Conservation (phyloP, 108 stramenopile genomes). For the Cyclotella sp. region DNA sequence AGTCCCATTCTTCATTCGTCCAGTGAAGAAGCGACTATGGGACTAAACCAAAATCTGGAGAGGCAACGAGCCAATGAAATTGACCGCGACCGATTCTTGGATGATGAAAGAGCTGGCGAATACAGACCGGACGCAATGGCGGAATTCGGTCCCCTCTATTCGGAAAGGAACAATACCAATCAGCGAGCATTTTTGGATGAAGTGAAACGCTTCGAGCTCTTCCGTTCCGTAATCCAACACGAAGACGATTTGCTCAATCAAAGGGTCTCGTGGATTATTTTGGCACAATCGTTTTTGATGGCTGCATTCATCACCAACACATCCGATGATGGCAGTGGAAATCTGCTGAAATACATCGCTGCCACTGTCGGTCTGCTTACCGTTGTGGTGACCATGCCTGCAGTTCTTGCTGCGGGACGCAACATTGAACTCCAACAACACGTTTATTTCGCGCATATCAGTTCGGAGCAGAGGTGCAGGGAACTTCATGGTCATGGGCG, state of each 20-base stretch:
- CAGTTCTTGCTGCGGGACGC: conserved; percentile 46
- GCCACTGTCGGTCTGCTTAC: conserved; percentile 52
- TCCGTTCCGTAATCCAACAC: conserved; percentile 53
- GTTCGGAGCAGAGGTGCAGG: conserved; percentile 37
- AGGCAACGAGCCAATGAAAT: not conserved
- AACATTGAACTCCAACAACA: conserved; percentile 59
- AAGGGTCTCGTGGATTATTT: conserved; percentile 59
- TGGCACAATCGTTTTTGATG: conserved; percentile 62
- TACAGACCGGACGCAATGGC: not conserved
- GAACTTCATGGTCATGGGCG: conserved; percentile 46
- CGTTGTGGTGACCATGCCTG: conserved; percentile 50
- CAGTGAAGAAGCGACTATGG: not conserved
- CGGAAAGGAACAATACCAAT: not conserved
- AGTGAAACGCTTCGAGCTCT: conserved; percentile 57
- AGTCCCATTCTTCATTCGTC: not conserved
- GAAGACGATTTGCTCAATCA: conserved; percentile 62
- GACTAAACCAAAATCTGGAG: not conserved
- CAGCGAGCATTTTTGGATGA: conserved; percentile 22
- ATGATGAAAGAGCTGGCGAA: not conserved
- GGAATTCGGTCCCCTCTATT: not conserved
- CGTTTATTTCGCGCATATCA: conserved; percentile 47
- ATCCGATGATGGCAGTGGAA: conserved; percentile 12
- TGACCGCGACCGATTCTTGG: not conserved
- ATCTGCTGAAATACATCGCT: conserved; percentile 41
- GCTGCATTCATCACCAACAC: conserved; percentile 48